Base-by-base conservation (phyloP, 2,329 filamentous ascomycete genomes). In the Pseudocercospora musae region DNA sequence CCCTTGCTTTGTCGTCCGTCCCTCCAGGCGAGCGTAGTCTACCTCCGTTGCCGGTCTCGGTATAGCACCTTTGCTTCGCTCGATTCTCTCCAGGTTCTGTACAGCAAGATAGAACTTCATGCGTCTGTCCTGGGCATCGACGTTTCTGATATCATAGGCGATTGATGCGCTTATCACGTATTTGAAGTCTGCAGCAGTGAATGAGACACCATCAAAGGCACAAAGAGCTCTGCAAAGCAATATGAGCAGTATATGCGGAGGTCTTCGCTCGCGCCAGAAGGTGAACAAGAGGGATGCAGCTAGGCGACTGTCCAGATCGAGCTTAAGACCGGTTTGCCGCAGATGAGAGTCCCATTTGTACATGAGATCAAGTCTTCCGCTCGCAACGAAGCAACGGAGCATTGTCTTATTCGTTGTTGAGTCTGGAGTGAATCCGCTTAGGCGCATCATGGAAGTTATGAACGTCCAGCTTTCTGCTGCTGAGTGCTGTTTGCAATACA, bases 181-280 rank as follows among this genome's bases (percentile, higher is more conserved):
- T 11, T 65, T n/a, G 21, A 71, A 59, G 4, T 63, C 60, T 3
- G 37, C 18, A 18, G 65, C 59, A n/a, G 58, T 48, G 25, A 73
- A 65, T 10, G 64, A 59, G 13, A 70, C 67, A 8, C 60, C 66
- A 8, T 18, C 18, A 25, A 18, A 54, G 10, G 7, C 40, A 33
- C 4, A 55, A 18, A 75, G 50, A 31, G 63, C 55, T 20, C 70
- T 67, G 59, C 70, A 73, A 10, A 71, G 60, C 63, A 62, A 66
- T 54, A 73, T 69, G 18, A 75, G 21, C 21, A 71, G 31, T 11
- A 62, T 58, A 46, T 74, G 71, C 11, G 71, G 65, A 21, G 72
- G 71, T 5, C 72, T 66, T 29, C 57, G 58, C 5, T 70, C 62
- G 15, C 60, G 62, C 57, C 71, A 75, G 59, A 64, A 74, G 6